Percentiles rank a stretch among this genome's conserved stretches.
Evolutionary conservation across 805 yeast species (phyloP).

Genomic region (Candida insectorum): DNA sequence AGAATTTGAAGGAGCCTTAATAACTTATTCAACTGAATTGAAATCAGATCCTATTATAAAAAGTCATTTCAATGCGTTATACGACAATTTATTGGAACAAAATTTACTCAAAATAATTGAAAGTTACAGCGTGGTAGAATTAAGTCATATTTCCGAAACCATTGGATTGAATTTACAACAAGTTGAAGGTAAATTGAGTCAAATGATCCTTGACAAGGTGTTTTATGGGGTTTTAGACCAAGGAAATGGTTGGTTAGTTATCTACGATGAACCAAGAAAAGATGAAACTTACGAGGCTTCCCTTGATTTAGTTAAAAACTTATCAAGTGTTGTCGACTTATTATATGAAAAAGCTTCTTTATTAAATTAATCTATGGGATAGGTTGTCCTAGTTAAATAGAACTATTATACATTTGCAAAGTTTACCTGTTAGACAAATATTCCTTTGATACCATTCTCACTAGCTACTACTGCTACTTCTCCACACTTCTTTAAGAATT

Average conservation of each 20-base stretch:
- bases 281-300: slow-evolving; percentile 89
- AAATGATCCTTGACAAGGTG: slow-evolving; percentile 95
- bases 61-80: slow-evolving; percentile 86
- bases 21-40: slow-evolving; percentile 67
- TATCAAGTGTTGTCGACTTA: slow-evolving; percentile 85
- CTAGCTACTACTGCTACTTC: slow-evolving; percentile 53
- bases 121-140: slow-evolving; percentile 95
- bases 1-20: slow-evolving; percentile 84
- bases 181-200: slow-evolving; percentile 91
- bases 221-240: slow-evolving; percentile 96
- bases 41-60: slow-evolving; percentile 85
- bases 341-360: slow-evolving; percentile 91
- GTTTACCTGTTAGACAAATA: slow-evolving; percentile 22
- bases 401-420: background rate
- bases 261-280: slow-evolving; percentile 83
- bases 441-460: slow-evolving; percentile 44
- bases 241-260: slow-evolving; percentile 95
- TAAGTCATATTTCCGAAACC: slow-evolving; percentile 79
- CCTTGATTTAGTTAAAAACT: slow-evolving; percentile 78
- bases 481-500: slow-evolving; percentile 52
- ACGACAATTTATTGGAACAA: slow-evolving; percentile 89
- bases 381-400: slow-evolving; percentile 4
- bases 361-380: slow-evolving; percentile 47
- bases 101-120: slow-evolving; percentile 92
- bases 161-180: slow-evolving; percentile 85